These are phyloP conservation scores for Hippophae gyantsensis DNA, from an alignment of 306 rosid species.

Conservation along the genomic window DNA sequence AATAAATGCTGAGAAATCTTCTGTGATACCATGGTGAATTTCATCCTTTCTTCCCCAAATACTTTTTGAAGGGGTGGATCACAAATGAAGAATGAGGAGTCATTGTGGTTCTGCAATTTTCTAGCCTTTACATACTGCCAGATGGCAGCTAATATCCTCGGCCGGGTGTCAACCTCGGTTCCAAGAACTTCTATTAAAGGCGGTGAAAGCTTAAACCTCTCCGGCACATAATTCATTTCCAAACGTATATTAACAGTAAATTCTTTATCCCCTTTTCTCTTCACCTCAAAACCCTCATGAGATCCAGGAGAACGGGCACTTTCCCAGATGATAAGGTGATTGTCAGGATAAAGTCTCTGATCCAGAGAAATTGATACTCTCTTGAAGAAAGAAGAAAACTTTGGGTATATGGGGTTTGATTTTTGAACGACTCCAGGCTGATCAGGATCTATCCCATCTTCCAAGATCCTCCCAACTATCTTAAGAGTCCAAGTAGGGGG, in stretches of 20 bases:
- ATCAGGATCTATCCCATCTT: slow-evolving; percentile 97
- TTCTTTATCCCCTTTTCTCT: slow-evolving; percentile 93
- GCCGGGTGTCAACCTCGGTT: slow-evolving; percentile 96
- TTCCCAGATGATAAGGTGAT: slow-evolving; percentile 75
- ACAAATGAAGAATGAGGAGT: slow-evolving; percentile 72
- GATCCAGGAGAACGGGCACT: slow-evolving; percentile 70
- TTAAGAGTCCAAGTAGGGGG: slow-evolving; percentile 94
- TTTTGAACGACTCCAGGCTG: slow-evolving; percentile 81
- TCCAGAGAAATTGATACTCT: slow-evolving; percentile 87
- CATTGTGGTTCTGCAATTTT: slow-evolving; percentile 79
- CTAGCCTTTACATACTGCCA: slow-evolving; percentile 99
- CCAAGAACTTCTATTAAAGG: slow-evolving; percentile 93
- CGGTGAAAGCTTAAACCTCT: slow-evolving; percentile 85
- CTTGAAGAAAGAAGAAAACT: slow-evolving; percentile 86
- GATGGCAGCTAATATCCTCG: slow-evolving; percentile 86
- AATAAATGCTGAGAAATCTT: slow-evolving; percentile 90
- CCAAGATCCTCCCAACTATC: slow-evolving; percentile 91
- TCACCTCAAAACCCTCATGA: slow-evolving; percentile 97
- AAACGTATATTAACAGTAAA: slow-evolving; percentile 58
- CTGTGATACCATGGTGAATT: slow-evolving; percentile 82
- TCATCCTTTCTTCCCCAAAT: slow-evolving; percentile 92
- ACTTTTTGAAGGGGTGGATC: slow-evolving; percentile 90
- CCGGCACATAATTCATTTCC: slow-evolving; percentile 92
- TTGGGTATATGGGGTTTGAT: slow-evolving; percentile 72
- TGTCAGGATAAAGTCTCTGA: slow-evolving; percentile 90